Evolutionary conservation across 2,329 filamentous ascomycete species (phyloP).

Genomic region (Bipolaris cookei): DNA sequence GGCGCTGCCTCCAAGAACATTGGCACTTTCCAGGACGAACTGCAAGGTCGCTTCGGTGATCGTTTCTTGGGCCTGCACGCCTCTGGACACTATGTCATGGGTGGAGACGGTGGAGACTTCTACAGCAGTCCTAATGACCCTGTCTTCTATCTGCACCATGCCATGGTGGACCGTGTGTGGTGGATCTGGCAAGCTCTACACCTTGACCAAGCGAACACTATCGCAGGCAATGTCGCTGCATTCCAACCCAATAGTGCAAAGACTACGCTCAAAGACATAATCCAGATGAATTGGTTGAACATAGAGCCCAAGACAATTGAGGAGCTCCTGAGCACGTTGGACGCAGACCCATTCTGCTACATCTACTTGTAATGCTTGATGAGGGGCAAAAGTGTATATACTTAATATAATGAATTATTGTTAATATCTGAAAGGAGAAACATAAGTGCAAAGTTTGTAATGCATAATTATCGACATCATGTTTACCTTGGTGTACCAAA

Average conservation of each 20-base stretch:
- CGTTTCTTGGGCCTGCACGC: conserved; percentile 49
- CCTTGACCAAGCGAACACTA: conserved; percentile 15
- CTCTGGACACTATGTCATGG: conserved; percentile 45
- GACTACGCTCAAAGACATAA: conserved; percentile 53
- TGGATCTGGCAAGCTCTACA: conserved; percentile 55
- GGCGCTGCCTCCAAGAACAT: conserved; percentile 57
- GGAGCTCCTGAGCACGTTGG: conserved; percentile 50
- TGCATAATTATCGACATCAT: neutral
- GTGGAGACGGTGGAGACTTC: conserved; percentile 49
- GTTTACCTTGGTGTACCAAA: neutral
- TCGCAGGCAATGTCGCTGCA: conserved; percentile 51
- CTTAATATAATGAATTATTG: neutral
- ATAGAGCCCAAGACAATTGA: conserved; percentile 39
- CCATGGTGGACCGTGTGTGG: conserved; percentile 55
- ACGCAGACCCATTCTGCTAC: conserved; percentile 54
- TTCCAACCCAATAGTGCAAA: conserved; percentile 52
- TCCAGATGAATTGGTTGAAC: conserved; percentile 50
- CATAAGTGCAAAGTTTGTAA: neutral
- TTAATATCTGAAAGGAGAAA: neutral
- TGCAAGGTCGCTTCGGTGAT: conserved; percentile 24
- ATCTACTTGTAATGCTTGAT: conserved; percentile 42
- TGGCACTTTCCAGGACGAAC: conserved; percentile 42
- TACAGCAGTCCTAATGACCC: conserved; percentile 55
- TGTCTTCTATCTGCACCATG: conserved; percentile 56
- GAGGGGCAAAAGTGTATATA: too few species aligned